phyloP scores from a whole-genome alignment of 2,329 filamentous ascomycete species.

The Sclerotinia spermophila region DNA sequence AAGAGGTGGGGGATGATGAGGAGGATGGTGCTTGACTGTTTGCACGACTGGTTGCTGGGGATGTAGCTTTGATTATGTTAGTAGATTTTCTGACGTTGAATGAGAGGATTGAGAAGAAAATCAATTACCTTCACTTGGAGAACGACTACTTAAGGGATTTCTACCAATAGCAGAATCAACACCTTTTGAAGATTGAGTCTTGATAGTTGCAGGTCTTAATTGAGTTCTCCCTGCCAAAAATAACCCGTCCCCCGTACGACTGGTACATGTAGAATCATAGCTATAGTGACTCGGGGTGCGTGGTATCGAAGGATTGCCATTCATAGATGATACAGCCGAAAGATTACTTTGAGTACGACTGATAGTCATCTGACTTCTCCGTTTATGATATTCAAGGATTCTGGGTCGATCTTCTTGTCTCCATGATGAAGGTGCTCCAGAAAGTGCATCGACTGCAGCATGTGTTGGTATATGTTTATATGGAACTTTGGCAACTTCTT shows the following conservation, averaged over 20 bases:
- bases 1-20: slow-evolving; percentile 24
- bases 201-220: background rate
- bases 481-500: slow-evolving; percentile 37
- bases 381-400: slow-evolving; percentile 35
- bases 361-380: slow-evolving; percentile 32
- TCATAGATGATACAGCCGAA: slow-evolving; percentile 26
- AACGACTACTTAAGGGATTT: slow-evolving; percentile 26
- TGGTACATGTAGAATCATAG: slow-evolving; percentile 34
- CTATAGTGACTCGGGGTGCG: slow-evolving; percentile 30
- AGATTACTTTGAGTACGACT: slow-evolving; percentile 30
- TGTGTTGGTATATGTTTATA: slow-evolving; percentile 62
- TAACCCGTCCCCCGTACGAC: slow-evolving; percentile 27
- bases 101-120: background rate
- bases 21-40: slow-evolving; percentile 22
- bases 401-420: slow-evolving; percentile 39
- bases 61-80: slow-evolving; percentile 20
- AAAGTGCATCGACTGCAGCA: slow-evolving; percentile 55
- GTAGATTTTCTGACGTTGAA: background rate
- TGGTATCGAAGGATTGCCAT: slow-evolving; percentile 25
- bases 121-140: slow-evolving; percentile 33
- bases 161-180: slow-evolving; percentile 32
- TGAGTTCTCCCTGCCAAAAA: slow-evolving; percentile 18
- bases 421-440: slow-evolving; percentile 51
- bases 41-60: slow-evolving; percentile 31
- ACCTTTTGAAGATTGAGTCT: slow-evolving; percentile 26